phyloP scores from a whole-genome alignment of 75 land plant species.

The Selaginella moellendorffii region DNA sequence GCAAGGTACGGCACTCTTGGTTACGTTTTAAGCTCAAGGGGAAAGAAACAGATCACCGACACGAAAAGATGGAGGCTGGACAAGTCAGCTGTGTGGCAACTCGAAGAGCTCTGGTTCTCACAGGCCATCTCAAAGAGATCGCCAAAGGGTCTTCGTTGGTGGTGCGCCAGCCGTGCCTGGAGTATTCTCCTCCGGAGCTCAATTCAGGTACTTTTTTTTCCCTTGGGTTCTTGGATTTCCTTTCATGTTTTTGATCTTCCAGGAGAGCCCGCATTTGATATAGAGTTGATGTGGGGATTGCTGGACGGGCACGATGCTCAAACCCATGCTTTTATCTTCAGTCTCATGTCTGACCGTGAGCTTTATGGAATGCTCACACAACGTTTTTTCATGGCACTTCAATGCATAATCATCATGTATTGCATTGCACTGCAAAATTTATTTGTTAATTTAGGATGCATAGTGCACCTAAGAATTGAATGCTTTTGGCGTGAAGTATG shows the following conservation, averaged over 20 bases:
- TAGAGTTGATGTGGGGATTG: constrained; percentile 31
- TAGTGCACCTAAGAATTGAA: too few species aligned
- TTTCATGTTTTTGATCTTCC: neutral
- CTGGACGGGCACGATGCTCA: constrained; percentile 64
- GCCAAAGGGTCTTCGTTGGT: neutral
- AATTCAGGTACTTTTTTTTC: neutral
- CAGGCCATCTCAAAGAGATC: neutral
- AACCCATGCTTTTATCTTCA: constrained; percentile 47
- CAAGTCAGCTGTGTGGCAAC: too few species aligned
- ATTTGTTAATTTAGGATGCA: too few species aligned
- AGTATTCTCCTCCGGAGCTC: neutral
- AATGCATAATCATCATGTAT: too few species aligned
- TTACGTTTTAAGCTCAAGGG: too few species aligned
- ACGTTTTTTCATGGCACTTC: too few species aligned
- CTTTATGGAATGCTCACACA: too few species aligned
- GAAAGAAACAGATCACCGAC: too few species aligned
- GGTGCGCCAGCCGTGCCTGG: neutral
- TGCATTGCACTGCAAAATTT: too few species aligned
- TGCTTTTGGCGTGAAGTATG: too few species aligned
- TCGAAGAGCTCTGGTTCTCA: neutral
- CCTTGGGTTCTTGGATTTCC: neutral
- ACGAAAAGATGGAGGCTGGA: too few species aligned
- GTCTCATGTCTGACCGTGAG: constrained; percentile 43
- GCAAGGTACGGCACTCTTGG: too few species aligned
- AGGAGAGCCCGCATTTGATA: constrained; percentile 28